These are phyloP conservation scores for Tilletia caries DNA, from an alignment of 1,284 basidiomycete species.

Conservation along the genomic window DNA sequence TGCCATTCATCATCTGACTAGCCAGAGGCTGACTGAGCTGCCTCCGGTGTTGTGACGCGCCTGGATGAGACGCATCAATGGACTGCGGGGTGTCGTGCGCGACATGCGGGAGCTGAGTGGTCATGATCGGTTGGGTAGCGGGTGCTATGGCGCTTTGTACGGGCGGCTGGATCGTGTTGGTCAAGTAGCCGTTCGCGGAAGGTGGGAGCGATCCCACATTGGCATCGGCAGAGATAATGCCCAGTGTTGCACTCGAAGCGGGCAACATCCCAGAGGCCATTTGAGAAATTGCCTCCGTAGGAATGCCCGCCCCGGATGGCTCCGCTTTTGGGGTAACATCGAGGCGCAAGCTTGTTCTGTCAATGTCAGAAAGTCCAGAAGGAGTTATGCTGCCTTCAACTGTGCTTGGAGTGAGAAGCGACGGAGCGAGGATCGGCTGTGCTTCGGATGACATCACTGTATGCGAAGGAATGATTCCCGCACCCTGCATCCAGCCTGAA, in stretches of 20 bases:
- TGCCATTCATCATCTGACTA: neutral
- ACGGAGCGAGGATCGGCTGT: too few relatives aligned
- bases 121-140: constrained; percentile 7
- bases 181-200: neutral
- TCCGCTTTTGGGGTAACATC: neutral
- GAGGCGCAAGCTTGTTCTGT: neutral
- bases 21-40: constrained; percentile 9
- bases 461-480: neutral
- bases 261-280: constrained; percentile 7
- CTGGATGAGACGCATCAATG: too few relatives aligned
- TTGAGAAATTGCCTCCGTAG: constrained; percentile 1
- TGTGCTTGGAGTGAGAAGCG: too few relatives aligned
- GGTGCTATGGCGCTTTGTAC: neutral
- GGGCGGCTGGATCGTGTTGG: neutral
- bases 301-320: neutral
- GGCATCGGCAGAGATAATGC: neutral
- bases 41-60: neutral
- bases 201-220: neutral
- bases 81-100: neutral
- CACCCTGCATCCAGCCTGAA: too few relatives aligned
- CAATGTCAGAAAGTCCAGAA: neutral
- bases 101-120: constrained; percentile 6
- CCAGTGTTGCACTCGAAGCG: neutral
- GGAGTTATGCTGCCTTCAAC: too few relatives aligned
- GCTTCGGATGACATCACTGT: neutral